Percentiles rank a stretch among this genome's conserved stretches.
Evolutionary conservation across 202 grass and related monocot genomes (phyloP).

Genomic region (Cymbopogon flexuosus): DNA sequence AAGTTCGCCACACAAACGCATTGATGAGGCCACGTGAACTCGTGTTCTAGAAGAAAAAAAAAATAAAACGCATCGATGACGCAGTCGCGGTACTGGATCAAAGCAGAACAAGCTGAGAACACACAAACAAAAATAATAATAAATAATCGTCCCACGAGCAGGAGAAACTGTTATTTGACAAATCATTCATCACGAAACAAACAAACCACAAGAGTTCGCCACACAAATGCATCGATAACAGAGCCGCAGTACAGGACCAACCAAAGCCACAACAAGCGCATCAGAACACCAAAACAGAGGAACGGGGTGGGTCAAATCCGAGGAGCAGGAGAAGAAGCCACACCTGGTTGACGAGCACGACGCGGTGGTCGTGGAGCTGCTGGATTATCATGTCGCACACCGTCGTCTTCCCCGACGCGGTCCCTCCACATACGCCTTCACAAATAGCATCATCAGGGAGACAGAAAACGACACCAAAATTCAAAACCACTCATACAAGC

Average conservation of each 20-base stretch:
- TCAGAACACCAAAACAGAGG: not conserved
- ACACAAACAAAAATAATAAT: not conserved
- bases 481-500: not conserved
- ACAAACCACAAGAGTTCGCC: not conserved
- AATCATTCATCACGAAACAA: not conserved
- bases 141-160: not conserved
- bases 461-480: not conserved
- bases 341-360: slow-evolving; percentile 90
- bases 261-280: not conserved
- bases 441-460: not conserved
- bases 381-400: slow-evolving; percentile 99
- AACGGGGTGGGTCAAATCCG: not conserved
- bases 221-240: not conserved
- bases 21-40: too few relatives aligned
- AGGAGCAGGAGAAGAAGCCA: not conserved
- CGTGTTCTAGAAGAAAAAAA: too few relatives aligned
- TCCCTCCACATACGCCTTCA: slow-evolving; percentile 85
- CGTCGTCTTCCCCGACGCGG: slow-evolving; percentile 97
- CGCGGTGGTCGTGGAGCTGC: slow-evolving; percentile 93
- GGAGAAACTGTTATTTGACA: not conserved
- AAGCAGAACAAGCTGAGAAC: not conserved
- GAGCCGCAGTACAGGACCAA: not conserved
- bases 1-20: not conserved
- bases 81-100: not conserved
- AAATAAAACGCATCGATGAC: not conserved